These are phyloP conservation scores for Candida ovalis DNA, from an alignment of 805 yeast species.

Conservation along the genomic window DNA sequence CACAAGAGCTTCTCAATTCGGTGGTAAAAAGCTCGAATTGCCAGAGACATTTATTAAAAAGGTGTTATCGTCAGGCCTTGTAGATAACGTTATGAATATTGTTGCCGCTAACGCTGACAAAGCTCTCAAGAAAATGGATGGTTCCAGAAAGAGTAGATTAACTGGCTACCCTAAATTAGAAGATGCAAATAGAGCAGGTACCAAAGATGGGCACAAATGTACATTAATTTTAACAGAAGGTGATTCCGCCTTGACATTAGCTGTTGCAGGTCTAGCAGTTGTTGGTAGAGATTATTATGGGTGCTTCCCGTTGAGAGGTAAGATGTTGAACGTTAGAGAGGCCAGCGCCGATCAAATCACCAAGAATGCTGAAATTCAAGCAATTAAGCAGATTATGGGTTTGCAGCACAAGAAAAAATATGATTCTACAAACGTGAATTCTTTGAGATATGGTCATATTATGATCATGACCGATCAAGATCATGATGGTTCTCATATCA, in stretches of 20 bases:
- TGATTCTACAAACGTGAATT: slow-evolving; percentile 53
- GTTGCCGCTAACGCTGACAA: slow-evolving; percentile 87
- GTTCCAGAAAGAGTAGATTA: slow-evolving; percentile 75
- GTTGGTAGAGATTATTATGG: slow-evolving; percentile 96
- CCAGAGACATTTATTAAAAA: slow-evolving; percentile 73
- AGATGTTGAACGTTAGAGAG: slow-evolving; percentile 90
- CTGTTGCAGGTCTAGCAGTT: slow-evolving; percentile 89
- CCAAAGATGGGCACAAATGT: slow-evolving; percentile 86
- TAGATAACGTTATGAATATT: slow-evolving; percentile 75
- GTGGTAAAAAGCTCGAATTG: slow-evolving; percentile 71
- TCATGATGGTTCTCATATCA: slow-evolving; percentile 98
- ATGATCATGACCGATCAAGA: slow-evolving; percentile 99
- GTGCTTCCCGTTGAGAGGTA: slow-evolving; percentile 93
- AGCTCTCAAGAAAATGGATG: slow-evolving; percentile 85
- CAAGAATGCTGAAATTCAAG: slow-evolving; percentile 92
- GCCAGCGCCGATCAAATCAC: slow-evolving; percentile 94
- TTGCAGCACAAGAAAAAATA: slow-evolving; percentile 88
- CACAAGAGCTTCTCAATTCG: slow-evolving; percentile 84
- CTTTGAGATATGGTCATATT: slow-evolving; percentile 88
- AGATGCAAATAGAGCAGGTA: slow-evolving; percentile 96
- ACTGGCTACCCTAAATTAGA: slow-evolving; percentile 87
- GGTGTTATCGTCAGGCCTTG: slow-evolving; percentile 62
- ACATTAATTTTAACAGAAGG: slow-evolving; percentile 95
- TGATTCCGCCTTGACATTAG: slow-evolving; percentile 89
- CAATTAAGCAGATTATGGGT: slow-evolving; percentile 92